A percentile compares a stretch with the other conserved stretches of the same genome.
phyloP scores from a whole-genome alignment of 192 early-diverging fungal genomes.

The Chytriomyces confervae region DNA sequence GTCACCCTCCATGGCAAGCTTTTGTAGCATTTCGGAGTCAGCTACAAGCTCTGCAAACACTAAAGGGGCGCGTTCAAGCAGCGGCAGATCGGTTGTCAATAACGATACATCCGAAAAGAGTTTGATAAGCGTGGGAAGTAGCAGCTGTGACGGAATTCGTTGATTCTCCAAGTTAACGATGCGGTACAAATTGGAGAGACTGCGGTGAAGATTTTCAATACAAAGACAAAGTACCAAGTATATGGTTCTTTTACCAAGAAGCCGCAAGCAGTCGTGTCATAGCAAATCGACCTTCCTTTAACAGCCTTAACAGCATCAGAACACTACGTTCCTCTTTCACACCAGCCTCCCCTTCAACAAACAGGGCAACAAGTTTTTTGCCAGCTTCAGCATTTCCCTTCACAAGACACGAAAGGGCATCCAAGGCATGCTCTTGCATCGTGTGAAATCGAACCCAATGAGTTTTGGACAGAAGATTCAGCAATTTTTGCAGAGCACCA shows the following conservation, averaged over 20 bases:
- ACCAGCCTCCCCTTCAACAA: slow-evolving; percentile 41
- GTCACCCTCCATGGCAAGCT: slow-evolving; percentile 75
- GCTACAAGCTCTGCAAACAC: slow-evolving; percentile 74
- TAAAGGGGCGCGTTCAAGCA: slow-evolving; percentile 72
- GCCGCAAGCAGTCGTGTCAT: slow-evolving; percentile 73
- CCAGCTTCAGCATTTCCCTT: slow-evolving; percentile 65
- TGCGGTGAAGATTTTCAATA: slow-evolving; percentile 19
- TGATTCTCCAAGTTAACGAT: slow-evolving; percentile 61
- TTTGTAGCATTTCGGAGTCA: slow-evolving; percentile 75
- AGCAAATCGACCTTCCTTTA: slow-evolving; percentile 64
- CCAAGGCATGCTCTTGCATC: slow-evolving; percentile 79
- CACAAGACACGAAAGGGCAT: slow-evolving; percentile 72
- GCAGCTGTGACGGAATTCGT: slow-evolving; percentile 56
- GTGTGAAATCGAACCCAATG: slow-evolving; percentile 53
- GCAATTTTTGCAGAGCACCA: slow-evolving; percentile 63
- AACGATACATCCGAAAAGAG: slow-evolving; percentile 61
- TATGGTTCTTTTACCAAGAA: slow-evolving; percentile 56
- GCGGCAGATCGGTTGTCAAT: slow-evolving; percentile 27
- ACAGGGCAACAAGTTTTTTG: slow-evolving; percentile 49
- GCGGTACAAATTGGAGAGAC: slow-evolving; percentile 70
- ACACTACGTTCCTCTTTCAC: slow-evolving; percentile 26
- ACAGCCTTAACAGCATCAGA: slow-evolving; percentile 63
- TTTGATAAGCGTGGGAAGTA: slow-evolving; percentile 74
- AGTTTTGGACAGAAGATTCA: slow-evolving; percentile 59
- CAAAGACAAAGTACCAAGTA: neutral